phyloP scores from a whole-genome alignment of 2,329 filamentous ascomycete genomes.

The Alternaria incomplexa region DNA sequence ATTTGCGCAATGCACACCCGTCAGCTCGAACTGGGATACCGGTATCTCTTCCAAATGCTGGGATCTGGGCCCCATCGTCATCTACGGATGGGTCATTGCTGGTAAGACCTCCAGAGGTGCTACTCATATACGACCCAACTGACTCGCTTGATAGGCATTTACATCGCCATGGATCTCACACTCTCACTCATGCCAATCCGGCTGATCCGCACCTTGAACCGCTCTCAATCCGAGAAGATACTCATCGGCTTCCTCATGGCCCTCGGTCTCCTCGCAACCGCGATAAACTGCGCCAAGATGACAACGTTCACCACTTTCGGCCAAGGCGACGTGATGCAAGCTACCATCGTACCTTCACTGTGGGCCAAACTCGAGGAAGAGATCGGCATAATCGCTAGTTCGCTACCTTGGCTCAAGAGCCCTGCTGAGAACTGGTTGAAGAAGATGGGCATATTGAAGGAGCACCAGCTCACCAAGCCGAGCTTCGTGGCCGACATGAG shows the following conservation, averaged over 20 bases:
- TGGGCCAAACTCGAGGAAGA: constrained; percentile 36
- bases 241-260: constrained; percentile 32
- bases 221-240: constrained; percentile 28
- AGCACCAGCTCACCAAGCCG: constrained; percentile 21
- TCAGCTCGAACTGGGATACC: constrained; percentile 31
- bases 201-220: constrained; percentile 28
- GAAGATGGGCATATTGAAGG: constrained; percentile 25
- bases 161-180: constrained; percentile 33
- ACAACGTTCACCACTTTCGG: constrained; percentile 29
- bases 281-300: constrained; percentile 31
- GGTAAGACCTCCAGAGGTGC: constrained; percentile 14
- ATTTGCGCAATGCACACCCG: constrained; percentile 33
- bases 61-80: constrained; percentile 22
- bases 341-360: constrained; percentile 29
- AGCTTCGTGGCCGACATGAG: constrained; percentile 26
- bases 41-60: constrained; percentile 31
- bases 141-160: constrained; percentile 18
- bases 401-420: constrained; percentile 31
- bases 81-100: constrained; percentile 32
- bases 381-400: constrained; percentile 36
- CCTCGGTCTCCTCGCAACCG: constrained; percentile 32
- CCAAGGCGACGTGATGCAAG: constrained; percentile 34
- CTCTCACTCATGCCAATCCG: constrained; percentile 35
- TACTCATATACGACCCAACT: not conserved
- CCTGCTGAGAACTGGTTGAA: constrained; percentile 26